A percentile compares a stretch with the other conserved stretches of the same genome.
These are phyloP conservation scores for Ophiocordyceps australis DNA, from an alignment of 2,329 filamentous ascomycete species.

Conservation along the genomic window DNA sequence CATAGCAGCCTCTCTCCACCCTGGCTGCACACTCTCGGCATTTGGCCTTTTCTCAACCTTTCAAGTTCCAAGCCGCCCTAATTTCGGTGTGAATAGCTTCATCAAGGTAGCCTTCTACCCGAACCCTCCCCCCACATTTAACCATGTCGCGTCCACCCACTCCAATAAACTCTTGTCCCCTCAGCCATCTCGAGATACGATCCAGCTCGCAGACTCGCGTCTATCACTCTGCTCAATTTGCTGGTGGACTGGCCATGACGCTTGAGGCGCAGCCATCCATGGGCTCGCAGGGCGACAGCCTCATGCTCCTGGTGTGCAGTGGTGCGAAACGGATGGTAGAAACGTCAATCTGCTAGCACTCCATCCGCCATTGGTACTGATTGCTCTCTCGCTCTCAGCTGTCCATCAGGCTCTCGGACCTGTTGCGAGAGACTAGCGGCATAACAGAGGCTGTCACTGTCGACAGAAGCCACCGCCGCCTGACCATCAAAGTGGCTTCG, in stretches of 20 bases:
- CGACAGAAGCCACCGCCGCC: conserved; percentile 4
- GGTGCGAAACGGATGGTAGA: too few species aligned
- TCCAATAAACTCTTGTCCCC: conserved; percentile 12
- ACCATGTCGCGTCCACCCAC: conserved; percentile 10
- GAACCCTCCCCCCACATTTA: too few species aligned
- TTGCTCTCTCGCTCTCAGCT: conserved; percentile 9
- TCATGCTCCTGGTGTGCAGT: conserved; percentile 11
- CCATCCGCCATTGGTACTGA: too few species aligned
- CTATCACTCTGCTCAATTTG: conserved; percentile 6
- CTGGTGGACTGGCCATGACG: conserved; percentile 9
- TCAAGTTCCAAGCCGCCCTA: too few species aligned
- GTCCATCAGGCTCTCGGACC: conserved; percentile 11
- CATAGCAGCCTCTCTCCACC: too few species aligned
- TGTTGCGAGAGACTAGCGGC: conserved; percentile 3
- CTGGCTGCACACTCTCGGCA: too few species aligned
- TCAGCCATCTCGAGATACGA: conserved; percentile 11
- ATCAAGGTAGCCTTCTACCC: too few species aligned
- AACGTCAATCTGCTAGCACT: too few species aligned
- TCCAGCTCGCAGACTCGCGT: conserved; percentile 5
- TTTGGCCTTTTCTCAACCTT: too few species aligned
- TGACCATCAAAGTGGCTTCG: conserved; percentile 9
- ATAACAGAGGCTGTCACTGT: conserved; percentile 6
- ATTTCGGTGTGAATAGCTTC: too few species aligned
- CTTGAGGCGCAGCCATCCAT: conserved; percentile 9
- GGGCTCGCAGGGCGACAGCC: conserved; percentile 2